Evolutionary conservation across 192 early-diverging fungal species (phyloP), one percentile per base, ranked within the genome.

Genomic region (Podila epicladia): DNA sequence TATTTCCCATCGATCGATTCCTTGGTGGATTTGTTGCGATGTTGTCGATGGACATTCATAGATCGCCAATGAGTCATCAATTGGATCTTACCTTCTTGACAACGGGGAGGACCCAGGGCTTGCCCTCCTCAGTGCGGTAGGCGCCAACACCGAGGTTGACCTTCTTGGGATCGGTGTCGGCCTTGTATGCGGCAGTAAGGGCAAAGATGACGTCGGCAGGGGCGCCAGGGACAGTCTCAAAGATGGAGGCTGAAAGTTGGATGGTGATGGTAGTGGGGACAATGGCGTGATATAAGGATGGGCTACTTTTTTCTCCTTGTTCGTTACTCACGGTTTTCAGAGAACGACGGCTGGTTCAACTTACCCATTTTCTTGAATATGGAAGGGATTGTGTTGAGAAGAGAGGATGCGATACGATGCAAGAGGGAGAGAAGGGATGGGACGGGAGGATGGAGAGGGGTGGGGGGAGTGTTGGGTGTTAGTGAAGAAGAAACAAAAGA

Each of bases 81-180:
- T 9, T 57, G 75, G 38, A 68, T 24, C 26, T 62, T 82, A 94
- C 94, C 91, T 97, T 97, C 72, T 86, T 88, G 22, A 99, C 97
- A 28, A 96, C 96, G 19, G 96, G 96, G 11, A 99, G 90, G 6
- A 98, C 87, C 93, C 95, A 99, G 28, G 98, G 98, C 85, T 97
- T 95, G 71, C 96, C 94, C 5, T 92, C 77, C 73, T 97, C 91
- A 73, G 93, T 94, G 65, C 98, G 89, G 86, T 97, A 99, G 19
- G 98, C 98, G 62, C 98, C 98, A 8, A 99, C 95, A 73, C 96
- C 95, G 26, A 99, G 82, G 83, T 98, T 98, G 31, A 99, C 92
- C 86, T 98, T 98, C 60, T 87, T 73, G 58, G 90, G 83, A 76
- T 92, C 82, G 4, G 87, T 76, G 74, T 98, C 97, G 41, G 93